A percentile compares a stretch with the other conserved stretches of the same genome.
These are phyloP conservation scores for Eucalyptus sp. DNA, from an alignment of 345 rosid genomes.

Conservation along the genomic window DNA sequence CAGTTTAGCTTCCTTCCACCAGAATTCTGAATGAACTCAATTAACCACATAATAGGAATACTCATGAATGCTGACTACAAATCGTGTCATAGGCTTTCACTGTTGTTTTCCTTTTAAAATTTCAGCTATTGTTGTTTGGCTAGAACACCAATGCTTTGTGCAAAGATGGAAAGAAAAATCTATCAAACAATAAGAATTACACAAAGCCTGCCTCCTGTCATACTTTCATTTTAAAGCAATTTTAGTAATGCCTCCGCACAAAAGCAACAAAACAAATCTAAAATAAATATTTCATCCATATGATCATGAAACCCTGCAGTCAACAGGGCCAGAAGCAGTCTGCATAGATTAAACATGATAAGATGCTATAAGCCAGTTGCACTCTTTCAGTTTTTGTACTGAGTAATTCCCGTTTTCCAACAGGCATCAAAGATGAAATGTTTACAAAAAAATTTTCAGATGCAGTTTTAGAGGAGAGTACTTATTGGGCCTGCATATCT, in stretches of 20 bases:
- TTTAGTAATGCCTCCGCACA: background rate
- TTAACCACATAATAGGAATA: background rate
- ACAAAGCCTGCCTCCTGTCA: background rate
- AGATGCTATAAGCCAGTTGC: background rate
- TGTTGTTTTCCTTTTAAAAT: background rate
- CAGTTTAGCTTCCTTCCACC: background rate
- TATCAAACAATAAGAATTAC: background rate
- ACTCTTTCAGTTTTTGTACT: background rate
- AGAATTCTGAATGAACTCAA: background rate
- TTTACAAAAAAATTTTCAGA: background rate
- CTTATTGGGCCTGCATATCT: background rate
- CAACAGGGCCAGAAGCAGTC: background rate
- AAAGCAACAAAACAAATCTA: background rate
- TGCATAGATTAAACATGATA: background rate
- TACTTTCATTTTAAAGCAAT: background rate
- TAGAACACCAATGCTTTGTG: background rate
- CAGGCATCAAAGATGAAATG: background rate
- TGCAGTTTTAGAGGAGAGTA: background rate
- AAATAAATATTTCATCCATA: background rate
- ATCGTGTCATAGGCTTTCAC: background rate
- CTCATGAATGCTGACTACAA: background rate
- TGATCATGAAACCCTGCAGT: background rate
- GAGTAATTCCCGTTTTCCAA: background rate
- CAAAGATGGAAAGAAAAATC: background rate
- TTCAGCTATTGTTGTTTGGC: background rate